A percentile compares a stretch with the other conserved stretches of the same genome.
phyloP scores from a whole-genome alignment of 306 rosid species.

The Castanospermum australe region DNA sequence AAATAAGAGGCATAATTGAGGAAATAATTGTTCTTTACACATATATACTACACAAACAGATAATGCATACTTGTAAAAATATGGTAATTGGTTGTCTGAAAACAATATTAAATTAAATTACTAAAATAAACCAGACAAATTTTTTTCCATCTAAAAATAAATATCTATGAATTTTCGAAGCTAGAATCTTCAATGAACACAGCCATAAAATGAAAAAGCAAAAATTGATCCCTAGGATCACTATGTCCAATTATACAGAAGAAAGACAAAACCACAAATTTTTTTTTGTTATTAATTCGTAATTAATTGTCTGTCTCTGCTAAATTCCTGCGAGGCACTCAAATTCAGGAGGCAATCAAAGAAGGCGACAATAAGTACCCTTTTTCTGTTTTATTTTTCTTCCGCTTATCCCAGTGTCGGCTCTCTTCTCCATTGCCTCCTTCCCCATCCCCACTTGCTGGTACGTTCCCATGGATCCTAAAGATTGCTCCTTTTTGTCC shows the following conservation, averaged over 20 bases:
- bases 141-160: no score
- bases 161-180: no score
- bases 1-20: no score
- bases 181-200: no score
- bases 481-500: neutral
- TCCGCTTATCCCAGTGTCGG: conserved; percentile 32
- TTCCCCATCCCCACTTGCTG: conserved; percentile 25
- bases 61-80: no score
- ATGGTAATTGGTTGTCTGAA: no score
- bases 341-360: conserved; percentile 14
- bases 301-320: neutral
- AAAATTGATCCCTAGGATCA: neutral
- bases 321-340: conserved; percentile 24
- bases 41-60: no score
- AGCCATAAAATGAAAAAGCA: no score
- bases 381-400: neutral
- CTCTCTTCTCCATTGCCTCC: conserved; percentile 23
- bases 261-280: neutral
- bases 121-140: no score
- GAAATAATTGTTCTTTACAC: no score
- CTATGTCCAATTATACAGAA: neutral
- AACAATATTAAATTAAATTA: no score
- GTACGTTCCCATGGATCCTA: conserved; percentile 7
- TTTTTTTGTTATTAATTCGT: neutral
- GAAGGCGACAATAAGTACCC: conserved; percentile 34